These are phyloP conservation scores for Ascochyta koolunga DNA, from an alignment of 2,329 filamentous ascomycete genomes.

Conservation along the genomic window DNA sequence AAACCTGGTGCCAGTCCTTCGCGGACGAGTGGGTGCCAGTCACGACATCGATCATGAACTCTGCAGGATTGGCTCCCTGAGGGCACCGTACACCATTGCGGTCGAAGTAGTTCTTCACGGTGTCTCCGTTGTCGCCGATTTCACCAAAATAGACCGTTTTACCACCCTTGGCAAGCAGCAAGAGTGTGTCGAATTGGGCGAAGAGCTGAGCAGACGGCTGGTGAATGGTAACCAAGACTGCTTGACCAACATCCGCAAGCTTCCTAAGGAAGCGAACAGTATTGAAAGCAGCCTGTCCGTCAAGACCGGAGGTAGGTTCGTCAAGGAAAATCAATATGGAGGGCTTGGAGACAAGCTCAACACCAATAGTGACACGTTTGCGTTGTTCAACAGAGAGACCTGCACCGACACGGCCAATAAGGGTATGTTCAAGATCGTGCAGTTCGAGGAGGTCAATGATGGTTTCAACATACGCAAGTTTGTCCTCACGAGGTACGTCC, in stretches of 20 bases:
- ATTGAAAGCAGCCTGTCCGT: conserved; percentile 71
- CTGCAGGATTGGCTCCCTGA: conserved; percentile 58
- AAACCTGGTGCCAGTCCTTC: conserved; percentile 46
- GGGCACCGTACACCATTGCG: conserved; percentile 60
- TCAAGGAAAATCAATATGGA: conserved; percentile 72
- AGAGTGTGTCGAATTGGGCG: conserved; percentile 78
- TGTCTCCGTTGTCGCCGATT: conserved; percentile 71
- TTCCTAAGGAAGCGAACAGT: conserved; percentile 77
- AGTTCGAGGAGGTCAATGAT: conserved; percentile 34
- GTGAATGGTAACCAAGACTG: conserved; percentile 84
- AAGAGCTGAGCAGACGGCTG: conserved; percentile 82
- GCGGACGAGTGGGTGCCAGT: background rate
- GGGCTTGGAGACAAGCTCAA: conserved; percentile 66
- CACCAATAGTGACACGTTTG: conserved; percentile 59
- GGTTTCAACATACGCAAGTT: conserved; percentile 31
- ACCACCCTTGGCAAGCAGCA: conserved; percentile 75
- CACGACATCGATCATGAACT: conserved; percentile 82
- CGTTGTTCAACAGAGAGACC: conserved; percentile 56
- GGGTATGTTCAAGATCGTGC: conserved; percentile 26
- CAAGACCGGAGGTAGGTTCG: conserved; percentile 74
- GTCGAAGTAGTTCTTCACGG: conserved; percentile 62
- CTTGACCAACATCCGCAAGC: conserved; percentile 73
- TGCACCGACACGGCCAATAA: conserved; percentile 27
- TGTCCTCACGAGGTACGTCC: conserved; percentile 23
- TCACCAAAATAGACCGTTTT: conserved; percentile 81